Evolutionary conservation across 1,284 basidiomycete genomes (phyloP), one percentile per base, ranked within the genome.

Genomic region (Malassezia cuniculi): DNA sequence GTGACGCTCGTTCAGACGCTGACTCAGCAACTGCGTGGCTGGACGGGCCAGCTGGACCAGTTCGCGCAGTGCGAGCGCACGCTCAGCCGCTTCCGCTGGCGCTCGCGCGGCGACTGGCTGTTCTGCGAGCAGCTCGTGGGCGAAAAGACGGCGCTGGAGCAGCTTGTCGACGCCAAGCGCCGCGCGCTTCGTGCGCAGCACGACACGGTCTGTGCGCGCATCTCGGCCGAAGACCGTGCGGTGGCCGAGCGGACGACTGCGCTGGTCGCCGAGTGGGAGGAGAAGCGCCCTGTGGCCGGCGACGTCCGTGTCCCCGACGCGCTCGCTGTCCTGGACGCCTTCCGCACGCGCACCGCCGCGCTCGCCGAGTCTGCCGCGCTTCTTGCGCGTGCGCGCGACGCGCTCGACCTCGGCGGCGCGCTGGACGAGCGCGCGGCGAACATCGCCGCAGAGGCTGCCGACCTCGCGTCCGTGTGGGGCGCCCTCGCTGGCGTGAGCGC

Each of bases 1-100:
- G 95, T 99, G 70, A 99, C 93, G 17, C 94, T 94, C 66, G 89
- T 97, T 1, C 90, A 97, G 71, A 89, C 95, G 73, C 77, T 97
- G 55, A 95, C 95, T 73, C 81, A 82, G 66, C 93, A 89, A 73
- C 84, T 85, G 42, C 84, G 86, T 71, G 76, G 79, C 76, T 97
- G 93, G 93, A 81, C 79, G n/a, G 85, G 87, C 12, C 83, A 90
- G 76, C 87, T 97, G 65, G 85, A 87, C 47, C 77, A 89, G 32
- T 95, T 90, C 60, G 81, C 80, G 25, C 77, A 90, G 32, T 97
- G 89, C 61, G 89, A 99, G 72, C 90, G 93, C 76, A 90, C 86
- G 2, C 75, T 97, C 42, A 87, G 95, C 69, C 78, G 89, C 37
- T 94, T 97, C 69, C 75, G 93, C 69, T 95, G 85, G 72, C 85